phyloP scores from a whole-genome alignment of 768 basidiomycete species.

The Leccinum uliginosum region DNA sequence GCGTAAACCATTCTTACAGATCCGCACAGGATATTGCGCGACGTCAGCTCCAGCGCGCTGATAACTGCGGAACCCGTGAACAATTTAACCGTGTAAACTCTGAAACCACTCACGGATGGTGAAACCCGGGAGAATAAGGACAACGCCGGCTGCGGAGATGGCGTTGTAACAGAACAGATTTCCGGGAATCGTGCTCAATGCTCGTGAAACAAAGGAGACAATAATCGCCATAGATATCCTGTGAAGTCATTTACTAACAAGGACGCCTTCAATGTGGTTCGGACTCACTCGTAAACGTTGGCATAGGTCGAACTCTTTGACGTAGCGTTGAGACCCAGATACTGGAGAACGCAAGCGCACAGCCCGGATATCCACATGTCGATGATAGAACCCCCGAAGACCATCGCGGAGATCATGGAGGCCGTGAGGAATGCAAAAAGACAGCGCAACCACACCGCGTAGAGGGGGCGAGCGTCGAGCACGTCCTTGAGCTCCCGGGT shows the following conservation, averaged over 20 bases:
- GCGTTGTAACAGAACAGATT: slow-evolving; percentile 85
- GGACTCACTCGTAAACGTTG: slow-evolving; percentile 89
- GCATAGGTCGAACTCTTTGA: slow-evolving; percentile 86
- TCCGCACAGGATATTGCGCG: slow-evolving; percentile 75
- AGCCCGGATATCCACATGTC: slow-evolving; percentile 81
- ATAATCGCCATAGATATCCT: slow-evolving; percentile 84
- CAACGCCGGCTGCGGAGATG: slow-evolving; percentile 84
- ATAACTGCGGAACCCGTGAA: slow-evolving; percentile 45
- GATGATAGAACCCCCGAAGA: slow-evolving; percentile 75
- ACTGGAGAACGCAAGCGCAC: slow-evolving; percentile 68
- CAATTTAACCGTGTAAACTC: background rate
- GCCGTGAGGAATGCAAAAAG: slow-evolving; percentile 72
- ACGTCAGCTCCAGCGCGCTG: slow-evolving; percentile 76
- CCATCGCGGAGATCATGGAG: slow-evolving; percentile 76
- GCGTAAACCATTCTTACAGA: slow-evolving; percentile 83
- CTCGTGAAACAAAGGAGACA: slow-evolving; percentile 79
- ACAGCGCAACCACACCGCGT: slow-evolving; percentile 64
- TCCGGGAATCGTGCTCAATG: slow-evolving; percentile 69
- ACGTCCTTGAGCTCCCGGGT: slow-evolving; percentile 62
- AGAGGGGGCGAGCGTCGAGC: slow-evolving; percentile 61
- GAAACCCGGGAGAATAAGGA: slow-evolving; percentile 88
- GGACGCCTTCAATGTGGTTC: background rate
- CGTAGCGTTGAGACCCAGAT: slow-evolving; percentile 77
- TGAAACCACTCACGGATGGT: slow-evolving; percentile 57
- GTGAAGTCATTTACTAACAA: background rate